Evolutionary conservation across 2,329 filamentous ascomycete species (phyloP), one percentile per base, ranked within the genome.

Genomic region (Lasiodiplodia sp.): DNA sequence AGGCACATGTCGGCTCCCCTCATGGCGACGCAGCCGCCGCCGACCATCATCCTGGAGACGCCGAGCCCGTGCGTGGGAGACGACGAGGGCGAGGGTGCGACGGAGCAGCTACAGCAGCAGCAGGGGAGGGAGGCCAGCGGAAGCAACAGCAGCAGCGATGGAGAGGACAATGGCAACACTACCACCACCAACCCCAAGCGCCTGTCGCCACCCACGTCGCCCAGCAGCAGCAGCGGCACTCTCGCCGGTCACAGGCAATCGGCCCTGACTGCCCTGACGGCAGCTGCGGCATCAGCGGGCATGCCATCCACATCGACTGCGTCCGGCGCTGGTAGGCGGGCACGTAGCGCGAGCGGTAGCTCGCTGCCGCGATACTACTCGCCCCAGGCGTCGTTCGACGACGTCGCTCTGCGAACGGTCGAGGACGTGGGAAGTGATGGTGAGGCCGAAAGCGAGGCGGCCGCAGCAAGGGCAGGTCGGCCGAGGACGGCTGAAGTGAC

Each of bases 31-130:
- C 65, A 55, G 57, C 57, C 65, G 38, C 53, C 65, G 21, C 65
- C 65, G 23, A 37, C 65, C 55, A 67, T 67, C 44, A 58, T 57
- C 44, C 47, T 67, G 40, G 53, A 67, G 65, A 57, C 55, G 44
- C 65, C 55, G 28, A 51, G 53, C 11, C 65, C 65, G 10, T 31
- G 38, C 25, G 64, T 49, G 18, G 40, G 40, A 6, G 37, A 64
- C 18, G 62, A 40, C 5, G 44, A 55, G 23, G 34, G 18, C 44
- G 40, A 57, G 23, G 18, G 18, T 28, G 38, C 14, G 31, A 10
- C 31, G 31, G 31, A 34, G 8, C 28, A 28, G 28, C 23, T 23
- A 23, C 28, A 28, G 25, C 34, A 23, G 51, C 37, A 10, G n/a
- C 37, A 37, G 14, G 34, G 16, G 7, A 31, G 37, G 12, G 28